A percentile compares a stretch with the other conserved stretches of the same genome.
phyloP scores from a whole-genome alignment of 1,139 yeast species.

The Diutina rugosa region DNA sequence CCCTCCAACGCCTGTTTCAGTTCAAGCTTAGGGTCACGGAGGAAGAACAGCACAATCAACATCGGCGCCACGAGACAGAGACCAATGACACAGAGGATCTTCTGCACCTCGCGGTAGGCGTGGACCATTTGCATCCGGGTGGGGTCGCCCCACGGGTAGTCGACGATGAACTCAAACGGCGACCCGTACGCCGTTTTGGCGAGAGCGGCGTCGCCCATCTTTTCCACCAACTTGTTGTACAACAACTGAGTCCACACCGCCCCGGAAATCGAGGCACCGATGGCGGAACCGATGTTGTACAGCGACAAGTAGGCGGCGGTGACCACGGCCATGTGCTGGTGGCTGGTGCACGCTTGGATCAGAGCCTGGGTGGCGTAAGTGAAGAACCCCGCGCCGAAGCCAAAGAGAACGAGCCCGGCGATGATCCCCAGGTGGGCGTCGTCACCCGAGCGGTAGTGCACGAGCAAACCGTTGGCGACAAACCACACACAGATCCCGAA shows the following conservation, averaged over 20 bases:
- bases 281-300: neutral
- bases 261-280: slow-evolving; percentile 1
- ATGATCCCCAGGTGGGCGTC: slow-evolving; percentile 1
- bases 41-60: neutral
- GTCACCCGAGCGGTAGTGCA: neutral
- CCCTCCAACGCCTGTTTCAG: neutral
- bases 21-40: neutral
- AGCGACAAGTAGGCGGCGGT: neutral
- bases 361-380: neutral
- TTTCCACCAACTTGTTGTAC: slow-evolving; percentile 14
- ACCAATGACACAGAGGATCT: neutral
- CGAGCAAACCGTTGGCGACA: slow-evolving; percentile 2
- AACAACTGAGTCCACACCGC: slow-evolving; percentile 3
- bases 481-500: slow-evolving; percentile 5
- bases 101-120: neutral
- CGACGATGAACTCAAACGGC: slow-evolving; percentile 16
- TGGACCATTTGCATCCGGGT: slow-evolving; percentile 18
- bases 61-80: neutral
- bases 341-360: slow-evolving; percentile 1
- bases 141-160: slow-evolving; percentile 20
- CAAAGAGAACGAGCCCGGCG: neutral
- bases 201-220: slow-evolving; percentile 3
- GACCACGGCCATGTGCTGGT: slow-evolving; percentile 3
- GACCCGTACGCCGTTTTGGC: slow-evolving; percentile 17
- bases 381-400: slow-evolving; percentile 2